Evolutionary conservation across 768 basidiomycete genomes (phyloP).

Genomic region (Leucosporidium creatinivorum): DNA sequence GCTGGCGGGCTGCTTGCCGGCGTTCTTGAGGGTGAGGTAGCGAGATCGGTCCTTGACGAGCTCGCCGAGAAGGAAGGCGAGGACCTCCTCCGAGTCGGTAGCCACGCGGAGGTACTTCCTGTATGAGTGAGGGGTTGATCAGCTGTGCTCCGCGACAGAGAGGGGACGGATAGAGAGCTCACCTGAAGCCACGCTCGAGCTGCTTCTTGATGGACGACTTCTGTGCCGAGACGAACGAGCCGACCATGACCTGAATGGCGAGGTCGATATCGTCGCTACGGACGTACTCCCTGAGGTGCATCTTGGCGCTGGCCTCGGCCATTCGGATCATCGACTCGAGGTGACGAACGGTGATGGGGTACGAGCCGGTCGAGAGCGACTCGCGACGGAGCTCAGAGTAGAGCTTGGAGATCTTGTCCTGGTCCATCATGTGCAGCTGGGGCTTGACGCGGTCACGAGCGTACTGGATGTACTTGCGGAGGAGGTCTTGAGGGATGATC

Average conservation of each 20-base stretch:
- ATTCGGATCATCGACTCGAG: slow-evolving; percentile 99
- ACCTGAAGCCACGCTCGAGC: slow-evolving; percentile 69
- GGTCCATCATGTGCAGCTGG: slow-evolving; percentile 88
- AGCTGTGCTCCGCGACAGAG: not conserved
- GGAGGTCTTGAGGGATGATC: slow-evolving; percentile 93
- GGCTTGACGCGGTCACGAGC: slow-evolving; percentile 86
- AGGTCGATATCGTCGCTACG: slow-evolving; percentile 92
- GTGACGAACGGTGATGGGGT: slow-evolving; percentile 95
- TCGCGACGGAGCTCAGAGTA: slow-evolving; percentile 94
- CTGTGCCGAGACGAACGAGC: slow-evolving; percentile 91
- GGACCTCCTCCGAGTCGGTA: slow-evolving; percentile 88
- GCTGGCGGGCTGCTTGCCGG: slow-evolving; percentile 62
- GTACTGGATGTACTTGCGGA: slow-evolving; percentile 99
- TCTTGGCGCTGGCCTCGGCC: slow-evolving; percentile 97
- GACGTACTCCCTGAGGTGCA: slow-evolving; percentile 94
- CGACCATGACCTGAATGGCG: slow-evolving; percentile 90
- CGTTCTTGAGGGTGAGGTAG: slow-evolving; percentile 66
- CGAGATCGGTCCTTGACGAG: slow-evolving; percentile 68
- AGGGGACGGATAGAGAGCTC: not conserved
- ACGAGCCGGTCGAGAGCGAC: slow-evolving; percentile 94
- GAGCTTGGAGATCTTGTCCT: slow-evolving; percentile 86
- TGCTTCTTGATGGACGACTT: slow-evolving; percentile 99
- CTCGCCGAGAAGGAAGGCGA: slow-evolving; percentile 88
- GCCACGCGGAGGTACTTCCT: slow-evolving; percentile 95
- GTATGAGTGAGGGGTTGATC: slow-evolving; percentile 56